Evolutionary conservation across 768 basidiomycete genomes (phyloP).

Genomic region (Pleurotus cornucopiae): DNA sequence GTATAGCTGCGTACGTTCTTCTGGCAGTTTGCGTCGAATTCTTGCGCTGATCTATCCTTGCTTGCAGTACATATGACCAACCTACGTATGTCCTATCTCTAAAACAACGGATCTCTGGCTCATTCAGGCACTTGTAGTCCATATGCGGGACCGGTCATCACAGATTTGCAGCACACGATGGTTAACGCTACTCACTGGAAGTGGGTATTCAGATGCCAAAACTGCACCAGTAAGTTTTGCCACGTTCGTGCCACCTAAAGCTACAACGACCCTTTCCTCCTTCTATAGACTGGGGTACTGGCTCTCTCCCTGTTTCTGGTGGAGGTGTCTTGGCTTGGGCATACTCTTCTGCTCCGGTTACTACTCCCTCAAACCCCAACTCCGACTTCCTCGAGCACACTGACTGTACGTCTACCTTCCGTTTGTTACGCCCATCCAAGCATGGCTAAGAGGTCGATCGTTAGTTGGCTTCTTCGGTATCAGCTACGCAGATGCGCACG

Average conservation of each 20-base stretch:
- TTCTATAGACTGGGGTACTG: conserved; percentile 31
- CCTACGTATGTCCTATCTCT: conserved; percentile 34
- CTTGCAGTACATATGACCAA: conserved; percentile 42
- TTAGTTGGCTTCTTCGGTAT: conserved; percentile 59
- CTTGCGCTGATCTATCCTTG: neutral
- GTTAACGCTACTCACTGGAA: conserved; percentile 64
- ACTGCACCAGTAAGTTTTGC: conserved; percentile 49
- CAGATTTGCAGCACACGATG: conserved; percentile 42
- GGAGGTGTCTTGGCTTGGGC: conserved; percentile 51
- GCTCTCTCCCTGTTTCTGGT: conserved; percentile 29
- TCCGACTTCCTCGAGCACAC: conserved; percentile 54
- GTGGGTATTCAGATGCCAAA: conserved; percentile 64
- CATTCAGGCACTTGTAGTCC: conserved; percentile 20
- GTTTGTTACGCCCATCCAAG: neutral
- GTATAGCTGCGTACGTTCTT: conserved; percentile 46
- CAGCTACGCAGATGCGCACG: conserved; percentile 42
- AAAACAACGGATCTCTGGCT: neutral
- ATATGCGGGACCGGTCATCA: conserved; percentile 48
- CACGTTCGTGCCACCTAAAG: neutral
- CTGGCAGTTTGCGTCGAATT: neutral
- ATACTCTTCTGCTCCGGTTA: conserved; percentile 36
- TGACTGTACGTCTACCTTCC: conserved; percentile 38
- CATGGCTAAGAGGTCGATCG: neutral
- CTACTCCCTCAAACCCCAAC: conserved; percentile 43
- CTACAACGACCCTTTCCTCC: neutral